Evolutionary conservation across 805 yeast genomes (phyloP), one percentile per base, ranked within the genome.

Genomic region (Saturnispora quitensis): DNA sequence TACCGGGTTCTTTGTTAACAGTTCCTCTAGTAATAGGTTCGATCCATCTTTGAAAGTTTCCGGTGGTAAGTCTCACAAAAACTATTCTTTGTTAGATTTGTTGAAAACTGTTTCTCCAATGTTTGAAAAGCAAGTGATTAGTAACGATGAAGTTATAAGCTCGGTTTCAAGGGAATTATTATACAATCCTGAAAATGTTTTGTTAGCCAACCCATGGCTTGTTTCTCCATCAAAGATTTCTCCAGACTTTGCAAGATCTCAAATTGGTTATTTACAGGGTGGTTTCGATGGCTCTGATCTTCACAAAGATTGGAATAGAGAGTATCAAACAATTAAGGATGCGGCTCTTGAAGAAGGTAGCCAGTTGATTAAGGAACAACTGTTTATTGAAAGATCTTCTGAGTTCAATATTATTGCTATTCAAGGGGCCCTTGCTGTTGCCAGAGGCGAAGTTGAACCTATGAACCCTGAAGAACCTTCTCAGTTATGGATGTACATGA

Each of bases 241-340:
- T 15, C 79, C 89, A 5, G 95, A 87, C 61, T 61, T 76, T 47
- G 77, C 81, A 24, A 73, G 83, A 56, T 66, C 82, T 34, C 93
- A 86, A 68, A 69, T 74, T 48, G 77, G 68, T 55, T 71, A 72
- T 47, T 68, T 81, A 43, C 60, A 68, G 43, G 76, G 78, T 56
- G 86, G 86, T 38, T 73, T 75, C 24, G 85, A 80, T 56, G 85
- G 82, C 42, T 75, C 77, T 28, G 82, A 77, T 47, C 64, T 69
- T 20, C 67, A 70, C 42, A 83, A 83, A 60, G 96, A 91, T 60
- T 90, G 95, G 86, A 89, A 89, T 65, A 96, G 86, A 58, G 97
- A 93, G 60, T 81, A 81, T 62, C 98, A 93, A 71, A 75, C 88
- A 3, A 75, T 88, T 46, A 78, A 81, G 56, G 97, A 89, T 57